These are phyloP conservation scores for Pythium folliculosum DNA, from an alignment of 352 stramenopile genomes.

Conservation along the genomic window DNA sequence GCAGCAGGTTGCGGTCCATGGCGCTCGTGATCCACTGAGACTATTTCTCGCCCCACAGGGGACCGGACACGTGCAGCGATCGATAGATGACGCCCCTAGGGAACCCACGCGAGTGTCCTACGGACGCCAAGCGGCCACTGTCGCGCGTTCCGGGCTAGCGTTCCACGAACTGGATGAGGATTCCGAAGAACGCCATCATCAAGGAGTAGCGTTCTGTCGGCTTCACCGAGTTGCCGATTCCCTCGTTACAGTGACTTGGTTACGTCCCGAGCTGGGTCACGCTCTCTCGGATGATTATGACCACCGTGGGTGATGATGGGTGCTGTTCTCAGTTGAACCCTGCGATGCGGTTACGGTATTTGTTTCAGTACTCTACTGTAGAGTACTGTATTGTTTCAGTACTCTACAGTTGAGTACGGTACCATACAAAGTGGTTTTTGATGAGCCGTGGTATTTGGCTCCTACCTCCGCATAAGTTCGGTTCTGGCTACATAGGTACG, in stretches of 20 bases:
- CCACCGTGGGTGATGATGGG: background rate
- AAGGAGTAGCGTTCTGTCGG: background rate
- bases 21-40: background rate
- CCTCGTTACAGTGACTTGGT: background rate
- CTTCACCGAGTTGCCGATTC: background rate
- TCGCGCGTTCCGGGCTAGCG: too few relatives aligned
- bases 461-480: background rate
- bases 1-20: constrained; percentile 33
- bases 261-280: too few relatives aligned
- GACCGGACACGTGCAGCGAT: too few relatives aligned
- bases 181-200: background rate
- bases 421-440: background rate
- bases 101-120: background rate
- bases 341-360: background rate
- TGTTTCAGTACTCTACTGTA: background rate
- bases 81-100: too few relatives aligned
- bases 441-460: too few relatives aligned
- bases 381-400: background rate
- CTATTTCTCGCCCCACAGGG: background rate
- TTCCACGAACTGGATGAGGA: background rate
- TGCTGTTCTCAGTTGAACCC: too few relatives aligned
- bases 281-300: background rate
- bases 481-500: background rate
- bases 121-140: background rate
- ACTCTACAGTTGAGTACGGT: too few relatives aligned